A percentile compares a stretch with the other conserved stretches of the same genome.
phyloP scores from a whole-genome alignment of 2,329 filamentous ascomycete species.

The Niveomyces coronatus region DNA sequence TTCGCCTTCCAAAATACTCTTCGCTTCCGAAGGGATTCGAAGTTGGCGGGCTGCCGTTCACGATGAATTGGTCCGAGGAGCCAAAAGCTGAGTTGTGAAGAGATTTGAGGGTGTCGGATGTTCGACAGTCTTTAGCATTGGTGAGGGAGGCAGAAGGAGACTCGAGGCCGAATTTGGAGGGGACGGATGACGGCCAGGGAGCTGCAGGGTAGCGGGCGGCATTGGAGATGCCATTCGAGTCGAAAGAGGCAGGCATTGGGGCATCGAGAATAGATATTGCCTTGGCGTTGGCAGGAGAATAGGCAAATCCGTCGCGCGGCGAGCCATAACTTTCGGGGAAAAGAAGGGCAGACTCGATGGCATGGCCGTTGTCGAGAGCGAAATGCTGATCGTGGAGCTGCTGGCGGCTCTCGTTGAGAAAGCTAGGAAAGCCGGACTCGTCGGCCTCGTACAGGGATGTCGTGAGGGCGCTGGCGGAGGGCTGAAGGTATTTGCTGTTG shows the following conservation, averaged over 20 bases:
- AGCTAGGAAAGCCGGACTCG: constrained; percentile 27
- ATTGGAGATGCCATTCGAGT: constrained; percentile 89
- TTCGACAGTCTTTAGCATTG: constrained; percentile 48
- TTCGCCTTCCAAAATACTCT: constrained; percentile 59
- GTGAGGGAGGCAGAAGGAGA: constrained; percentile 64
- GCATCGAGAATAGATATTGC: constrained; percentile 86
- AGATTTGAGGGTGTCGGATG: constrained; percentile 53
- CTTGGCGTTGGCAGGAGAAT: constrained; percentile 64
- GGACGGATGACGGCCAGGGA: constrained; percentile 84
- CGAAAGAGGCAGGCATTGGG: constrained; percentile 86
- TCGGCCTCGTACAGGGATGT: constrained; percentile 37
- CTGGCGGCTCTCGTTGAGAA: constrained; percentile 30
- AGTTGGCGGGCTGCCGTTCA: constrained; percentile 37
- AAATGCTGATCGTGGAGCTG: constrained; percentile 36
- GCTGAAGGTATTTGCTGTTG: constrained; percentile 33
- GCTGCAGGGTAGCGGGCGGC: constrained; percentile 69
- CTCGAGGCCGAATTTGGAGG: constrained; percentile 82
- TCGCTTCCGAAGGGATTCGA: constrained; percentile 42
- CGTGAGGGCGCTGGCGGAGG: constrained; percentile 60
- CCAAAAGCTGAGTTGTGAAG: constrained; percentile 60
- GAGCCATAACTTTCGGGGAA: constrained; percentile 65
- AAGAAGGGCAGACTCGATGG: constrained; percentile 47
- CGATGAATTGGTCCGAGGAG: constrained; percentile 50
- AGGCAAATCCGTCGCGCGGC: constrained; percentile 68
- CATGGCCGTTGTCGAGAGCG: constrained; percentile 44